These are phyloP conservation scores for Vitis rupestris DNA, from an alignment of 164 flowering plant genomes.

Conservation along the genomic window DNA sequence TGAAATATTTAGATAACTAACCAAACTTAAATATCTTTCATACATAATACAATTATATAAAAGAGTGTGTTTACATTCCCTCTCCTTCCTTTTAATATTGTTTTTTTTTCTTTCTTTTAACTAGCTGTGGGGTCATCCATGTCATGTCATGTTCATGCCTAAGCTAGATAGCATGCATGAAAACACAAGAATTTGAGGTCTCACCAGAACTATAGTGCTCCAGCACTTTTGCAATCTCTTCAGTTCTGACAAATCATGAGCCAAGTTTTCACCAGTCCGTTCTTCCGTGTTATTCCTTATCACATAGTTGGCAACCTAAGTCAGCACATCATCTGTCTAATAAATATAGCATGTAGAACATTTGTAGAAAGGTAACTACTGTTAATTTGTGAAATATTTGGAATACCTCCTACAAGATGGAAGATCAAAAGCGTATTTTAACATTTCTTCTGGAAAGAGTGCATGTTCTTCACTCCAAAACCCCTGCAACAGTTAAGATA, in stretches of 20 bases:
- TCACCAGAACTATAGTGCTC: constrained; percentile 63
- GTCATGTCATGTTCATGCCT: too few species aligned
- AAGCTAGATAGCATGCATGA: too few species aligned
- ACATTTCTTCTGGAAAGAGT: constrained; percentile 29
- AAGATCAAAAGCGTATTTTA: constrained; percentile 48
- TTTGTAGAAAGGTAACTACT: not conserved
- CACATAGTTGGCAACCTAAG: constrained; percentile 6
- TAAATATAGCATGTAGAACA: not conserved
- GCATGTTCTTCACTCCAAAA: constrained; percentile 31
- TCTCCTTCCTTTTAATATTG: too few species aligned
- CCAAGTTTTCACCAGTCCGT: constrained; percentile 31
- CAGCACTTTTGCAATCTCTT: constrained; percentile 50
- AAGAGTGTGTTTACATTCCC: too few species aligned
- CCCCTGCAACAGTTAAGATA: constrained; percentile 21
- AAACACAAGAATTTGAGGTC: constrained; percentile 5
- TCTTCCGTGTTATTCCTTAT: constrained; percentile 27
- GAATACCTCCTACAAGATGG: constrained; percentile 45
- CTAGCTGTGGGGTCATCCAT: too few species aligned
- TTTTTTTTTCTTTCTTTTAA: too few species aligned
- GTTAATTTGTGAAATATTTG: not conserved
- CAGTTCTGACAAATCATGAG: constrained; percentile 45
- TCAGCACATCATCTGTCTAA: constrained; percentile 1
- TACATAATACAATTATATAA: too few species aligned
- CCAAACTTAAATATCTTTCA: too few species aligned
- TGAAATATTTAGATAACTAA: too few species aligned